These are phyloP conservation scores for Inosperma sp. DNA, from an alignment of 768 basidiomycete genomes.

Conservation along the genomic window DNA sequence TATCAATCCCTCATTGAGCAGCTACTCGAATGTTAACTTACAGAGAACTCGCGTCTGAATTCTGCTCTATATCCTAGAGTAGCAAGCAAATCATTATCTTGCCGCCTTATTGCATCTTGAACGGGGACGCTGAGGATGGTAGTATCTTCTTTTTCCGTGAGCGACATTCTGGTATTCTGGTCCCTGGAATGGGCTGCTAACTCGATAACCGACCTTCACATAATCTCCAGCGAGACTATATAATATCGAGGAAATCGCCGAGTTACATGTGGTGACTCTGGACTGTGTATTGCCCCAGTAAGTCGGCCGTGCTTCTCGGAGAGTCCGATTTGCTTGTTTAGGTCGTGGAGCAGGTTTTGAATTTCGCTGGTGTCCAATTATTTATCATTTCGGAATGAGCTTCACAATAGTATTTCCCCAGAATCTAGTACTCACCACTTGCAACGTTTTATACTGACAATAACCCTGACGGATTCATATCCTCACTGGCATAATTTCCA, in stretches of 20 bases:
- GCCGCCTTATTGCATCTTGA: slow-evolving; percentile 19
- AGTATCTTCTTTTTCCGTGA: slow-evolving; percentile 14
- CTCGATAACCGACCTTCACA: neutral
- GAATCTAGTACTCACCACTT: too few relatives aligned
- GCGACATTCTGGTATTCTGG: slow-evolving; percentile 1
- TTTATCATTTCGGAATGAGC: too few relatives aligned
- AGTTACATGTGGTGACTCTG: neutral
- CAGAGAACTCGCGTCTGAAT: slow-evolving; percentile 72
- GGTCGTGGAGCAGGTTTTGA: neutral
- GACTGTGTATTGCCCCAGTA: neutral
- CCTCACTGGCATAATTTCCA: too few relatives aligned
- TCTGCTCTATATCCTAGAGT: slow-evolving; percentile 67
- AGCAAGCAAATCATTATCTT: slow-evolving; percentile 56
- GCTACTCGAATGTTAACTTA: slow-evolving; percentile 24
- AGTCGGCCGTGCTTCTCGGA: neutral
- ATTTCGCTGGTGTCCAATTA: too few relatives aligned
- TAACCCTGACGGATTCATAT: too few relatives aligned
- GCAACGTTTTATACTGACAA: too few relatives aligned
- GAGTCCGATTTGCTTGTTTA: neutral
- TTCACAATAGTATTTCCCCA: too few relatives aligned
- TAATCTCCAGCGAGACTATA: neutral
- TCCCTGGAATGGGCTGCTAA: slow-evolving; percentile 1
- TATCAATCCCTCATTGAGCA: slow-evolving; percentile 1
- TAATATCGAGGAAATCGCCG: neutral
- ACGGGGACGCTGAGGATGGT: slow-evolving; percentile 15